These are phyloP conservation scores for Lunasporangiospora selenospora DNA, from an alignment of 192 early-diverging fungal genomes.

Conservation along the genomic window DNA sequence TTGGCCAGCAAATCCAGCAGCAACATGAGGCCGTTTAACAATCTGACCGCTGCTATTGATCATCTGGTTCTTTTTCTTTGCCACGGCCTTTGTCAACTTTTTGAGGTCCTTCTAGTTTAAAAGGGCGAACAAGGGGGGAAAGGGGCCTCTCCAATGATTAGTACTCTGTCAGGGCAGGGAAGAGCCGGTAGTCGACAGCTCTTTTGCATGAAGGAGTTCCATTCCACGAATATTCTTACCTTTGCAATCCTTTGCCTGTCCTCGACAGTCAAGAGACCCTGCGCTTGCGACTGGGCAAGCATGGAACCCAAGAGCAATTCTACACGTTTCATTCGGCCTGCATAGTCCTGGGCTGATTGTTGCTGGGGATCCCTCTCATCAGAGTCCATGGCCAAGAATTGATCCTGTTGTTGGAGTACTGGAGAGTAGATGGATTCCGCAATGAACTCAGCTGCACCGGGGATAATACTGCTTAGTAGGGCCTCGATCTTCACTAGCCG, in stretches of 20 bases:
- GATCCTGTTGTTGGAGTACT: background rate
- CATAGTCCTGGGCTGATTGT: conserved; percentile 4
- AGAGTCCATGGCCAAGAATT: background rate
- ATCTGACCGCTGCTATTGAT: conserved; percentile 3
- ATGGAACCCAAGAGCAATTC: conserved; percentile 22
- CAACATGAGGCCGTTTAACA: conserved; percentile 38
- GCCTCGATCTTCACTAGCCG: conserved; percentile 29
- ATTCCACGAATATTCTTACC: too few species aligned
- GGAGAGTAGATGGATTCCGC: conserved; percentile 9
- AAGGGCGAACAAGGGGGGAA: background rate
- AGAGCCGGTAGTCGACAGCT: too few species aligned
- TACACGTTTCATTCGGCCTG: conserved; percentile 39
- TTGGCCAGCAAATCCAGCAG: conserved; percentile 42
- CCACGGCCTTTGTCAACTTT: conserved; percentile 3
- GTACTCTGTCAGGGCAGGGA: too few species aligned
- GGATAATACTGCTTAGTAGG: conserved; percentile 24
- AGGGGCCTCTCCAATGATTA: too few species aligned
- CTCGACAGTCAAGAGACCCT: background rate
- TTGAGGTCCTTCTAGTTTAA: conserved; percentile 13
- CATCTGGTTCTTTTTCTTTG: conserved; percentile 8
- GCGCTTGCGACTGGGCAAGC: conserved; percentile 5
- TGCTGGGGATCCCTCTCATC: background rate
- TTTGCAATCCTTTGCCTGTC: too few species aligned
- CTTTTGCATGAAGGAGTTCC: too few species aligned
- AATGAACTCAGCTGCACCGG: conserved; percentile 38